phyloP scores from a whole-genome alignment of 805 yeast species.

The Danielozyma ontarioensis region DNA sequence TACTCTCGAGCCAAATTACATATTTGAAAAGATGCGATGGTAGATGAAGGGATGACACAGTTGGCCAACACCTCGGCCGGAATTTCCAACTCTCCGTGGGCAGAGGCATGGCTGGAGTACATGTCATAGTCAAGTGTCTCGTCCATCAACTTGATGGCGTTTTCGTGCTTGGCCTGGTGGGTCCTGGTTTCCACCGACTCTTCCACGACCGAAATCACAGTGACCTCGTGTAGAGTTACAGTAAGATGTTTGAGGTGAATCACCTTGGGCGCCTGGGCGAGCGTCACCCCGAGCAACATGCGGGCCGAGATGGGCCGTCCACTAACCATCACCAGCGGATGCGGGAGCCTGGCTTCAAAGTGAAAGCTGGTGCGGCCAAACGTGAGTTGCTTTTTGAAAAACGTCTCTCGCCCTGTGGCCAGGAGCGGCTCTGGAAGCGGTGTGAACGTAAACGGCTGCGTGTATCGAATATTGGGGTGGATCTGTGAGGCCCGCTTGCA shows the following conservation, averaged over 20 bases:
- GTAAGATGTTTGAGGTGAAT: constrained; percentile 38
- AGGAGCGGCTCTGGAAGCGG: constrained; percentile 26
- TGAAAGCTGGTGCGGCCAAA: constrained; percentile 13
- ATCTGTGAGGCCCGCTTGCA: constrained; percentile 49
- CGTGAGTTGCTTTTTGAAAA: not conserved
- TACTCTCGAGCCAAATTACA: constrained; percentile 52
- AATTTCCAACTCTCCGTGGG: constrained; percentile 39
- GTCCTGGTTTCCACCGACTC: constrained; percentile 15
- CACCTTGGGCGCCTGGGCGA: no score
- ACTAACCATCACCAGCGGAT: constrained; percentile 46
- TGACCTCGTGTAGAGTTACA: constrained; percentile 25
- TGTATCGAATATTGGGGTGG: constrained; percentile 41
- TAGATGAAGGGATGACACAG: constrained; percentile 41
- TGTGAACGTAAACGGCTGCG: constrained; percentile 48
- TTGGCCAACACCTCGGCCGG: constrained; percentile 35
- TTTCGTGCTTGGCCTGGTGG: constrained; percentile 23
- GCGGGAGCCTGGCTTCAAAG: constrained; percentile 45
- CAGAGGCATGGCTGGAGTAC: constrained; percentile 14
- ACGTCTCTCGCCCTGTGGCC: constrained; percentile 1
- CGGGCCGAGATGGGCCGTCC: constrained; percentile 30
- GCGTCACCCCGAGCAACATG: constrained; percentile 40
- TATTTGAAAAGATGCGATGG: constrained; percentile 51
- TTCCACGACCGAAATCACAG: constrained; percentile 16
- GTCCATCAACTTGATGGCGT: constrained; percentile 22
- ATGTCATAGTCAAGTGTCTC: constrained; percentile 26